These are phyloP conservation scores for Daldinia eschscholtzii DNA, from an alignment of 2,329 filamentous ascomycete genomes.

Conservation along the genomic window DNA sequence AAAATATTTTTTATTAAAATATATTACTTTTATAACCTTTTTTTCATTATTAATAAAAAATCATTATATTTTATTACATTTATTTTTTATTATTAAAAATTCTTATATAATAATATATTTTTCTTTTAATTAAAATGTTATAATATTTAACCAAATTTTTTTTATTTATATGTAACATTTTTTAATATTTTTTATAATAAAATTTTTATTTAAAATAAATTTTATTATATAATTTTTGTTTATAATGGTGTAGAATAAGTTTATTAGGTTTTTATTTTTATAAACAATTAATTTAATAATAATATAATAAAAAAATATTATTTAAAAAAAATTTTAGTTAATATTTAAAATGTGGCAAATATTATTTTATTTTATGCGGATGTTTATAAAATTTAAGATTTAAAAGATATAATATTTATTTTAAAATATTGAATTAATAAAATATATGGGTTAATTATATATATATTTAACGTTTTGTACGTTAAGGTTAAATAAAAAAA, in stretches of 20 bases:
- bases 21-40: background rate
- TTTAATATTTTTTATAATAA: background rate
- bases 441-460: too few species aligned
- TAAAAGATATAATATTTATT: background rate
- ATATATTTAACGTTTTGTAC: too few species aligned
- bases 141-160: background rate
- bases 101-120: conserved; percentile 1
- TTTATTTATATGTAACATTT: background rate
- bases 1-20: background rate
- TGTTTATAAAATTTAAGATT: background rate
- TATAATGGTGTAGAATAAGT: background rate
- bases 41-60: background rate
- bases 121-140: background rate
- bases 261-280: background rate
- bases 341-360: background rate
- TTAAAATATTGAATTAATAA: too few species aligned
- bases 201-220: background rate
- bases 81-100: background rate
- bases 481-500: too few species aligned
- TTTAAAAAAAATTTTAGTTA: background rate
- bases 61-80: background rate
- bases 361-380: background rate
- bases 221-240: background rate
- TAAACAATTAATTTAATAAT: conserved; percentile 1
- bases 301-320: conserved; percentile 4